A percentile compares a stretch with the other conserved stretches of the same genome.
Evolutionary conservation across 371 early-diverging fungal species (phyloP).

Genomic region (Syncephalis plumigaleata): DNA sequence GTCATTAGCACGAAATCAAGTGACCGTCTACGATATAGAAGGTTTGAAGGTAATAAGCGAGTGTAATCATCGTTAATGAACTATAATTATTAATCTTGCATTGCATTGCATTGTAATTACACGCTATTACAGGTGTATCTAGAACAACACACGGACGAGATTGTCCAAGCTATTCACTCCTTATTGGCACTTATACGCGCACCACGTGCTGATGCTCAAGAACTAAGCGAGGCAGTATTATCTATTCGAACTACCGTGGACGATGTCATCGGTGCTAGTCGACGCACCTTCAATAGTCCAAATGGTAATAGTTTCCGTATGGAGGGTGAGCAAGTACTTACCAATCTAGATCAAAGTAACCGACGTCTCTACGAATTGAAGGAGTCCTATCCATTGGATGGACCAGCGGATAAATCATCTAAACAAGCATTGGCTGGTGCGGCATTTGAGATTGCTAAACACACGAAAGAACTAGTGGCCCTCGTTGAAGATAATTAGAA

Average conservation of each 20-base stretch:
- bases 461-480: slow-evolving; percentile 49
- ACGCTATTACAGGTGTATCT: slow-evolving; percentile 30
- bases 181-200: slow-evolving; percentile 54
- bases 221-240: slow-evolving; percentile 39
- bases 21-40: background rate
- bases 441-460: slow-evolving; percentile 83
- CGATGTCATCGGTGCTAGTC: slow-evolving; percentile 20
- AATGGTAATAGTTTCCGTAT: slow-evolving; percentile 16
- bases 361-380: slow-evolving; percentile 48
- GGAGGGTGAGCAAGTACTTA: slow-evolving; percentile 31
- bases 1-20: slow-evolving; percentile 1
- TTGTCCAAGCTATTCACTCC: slow-evolving; percentile 72
- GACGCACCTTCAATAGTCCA: slow-evolving; percentile 15
- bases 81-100: no score
- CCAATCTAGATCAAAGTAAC: slow-evolving; percentile 48
- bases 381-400: slow-evolving; percentile 16
- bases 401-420: slow-evolving; percentile 23
- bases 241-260: slow-evolving; percentile 53
- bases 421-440: slow-evolving; percentile 79
- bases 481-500: slow-evolving; percentile 15
- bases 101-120: no score
- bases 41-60: slow-evolving; percentile 3
- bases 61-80: no score
- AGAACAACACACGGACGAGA: slow-evolving; percentile 68
- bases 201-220: slow-evolving; percentile 20